Percentiles rank a stretch among this genome's conserved stretches.
Conservation (phyloP, 2,329 filamentous ascomycete genomes). For the Colletotrichum sp. region DNA sequence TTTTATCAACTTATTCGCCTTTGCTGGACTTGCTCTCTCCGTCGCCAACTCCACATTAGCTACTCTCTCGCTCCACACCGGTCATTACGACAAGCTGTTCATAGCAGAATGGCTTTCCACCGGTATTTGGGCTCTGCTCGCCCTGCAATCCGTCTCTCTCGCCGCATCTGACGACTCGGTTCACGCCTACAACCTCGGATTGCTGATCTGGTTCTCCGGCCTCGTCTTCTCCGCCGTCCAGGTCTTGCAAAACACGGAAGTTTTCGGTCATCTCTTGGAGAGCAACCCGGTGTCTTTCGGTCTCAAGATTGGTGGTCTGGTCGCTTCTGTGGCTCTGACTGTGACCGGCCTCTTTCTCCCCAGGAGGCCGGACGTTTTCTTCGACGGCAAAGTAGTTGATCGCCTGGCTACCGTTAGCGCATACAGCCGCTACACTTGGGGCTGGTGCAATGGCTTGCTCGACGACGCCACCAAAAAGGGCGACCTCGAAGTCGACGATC, state of each 20-base stretch:
- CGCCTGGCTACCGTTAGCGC: slow-evolving; percentile 65
- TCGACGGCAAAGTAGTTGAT: slow-evolving; percentile 65
- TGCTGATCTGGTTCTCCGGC: slow-evolving; percentile 55
- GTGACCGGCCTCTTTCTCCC: slow-evolving; percentile 62
- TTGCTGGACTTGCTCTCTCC: slow-evolving; percentile 59
- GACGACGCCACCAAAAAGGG: slow-evolving; percentile 59
- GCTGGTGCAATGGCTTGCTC: slow-evolving; percentile 66
- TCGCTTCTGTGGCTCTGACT: slow-evolving; percentile 46
- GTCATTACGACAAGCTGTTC: slow-evolving; percentile 40
- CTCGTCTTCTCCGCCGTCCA: slow-evolving; percentile 47
- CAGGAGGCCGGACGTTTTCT: slow-evolving; percentile 70
- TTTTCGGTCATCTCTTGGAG: slow-evolving; percentile 38
- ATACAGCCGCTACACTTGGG: slow-evolving; percentile 67
- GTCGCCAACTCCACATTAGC: slow-evolving; percentile 61
- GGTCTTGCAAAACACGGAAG: slow-evolving; percentile 47
- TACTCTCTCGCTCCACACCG: slow-evolving; percentile 34
- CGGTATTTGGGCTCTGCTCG: slow-evolving; percentile 58
- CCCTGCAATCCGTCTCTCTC: slow-evolving; percentile 56
- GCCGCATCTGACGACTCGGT: slow-evolving; percentile 55
- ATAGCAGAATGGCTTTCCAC: slow-evolving; percentile 65
- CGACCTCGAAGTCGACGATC: slow-evolving; percentile 64
- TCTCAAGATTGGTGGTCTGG: slow-evolving; percentile 54
- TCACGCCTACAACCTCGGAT: slow-evolving; percentile 57
- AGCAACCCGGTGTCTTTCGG: slow-evolving; percentile 38
- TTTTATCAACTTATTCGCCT: slow-evolving; percentile 57